These are phyloP conservation scores for Sporothrix mexicana DNA, from an alignment of 2,329 filamentous ascomycete genomes.

Conservation along the genomic window DNA sequence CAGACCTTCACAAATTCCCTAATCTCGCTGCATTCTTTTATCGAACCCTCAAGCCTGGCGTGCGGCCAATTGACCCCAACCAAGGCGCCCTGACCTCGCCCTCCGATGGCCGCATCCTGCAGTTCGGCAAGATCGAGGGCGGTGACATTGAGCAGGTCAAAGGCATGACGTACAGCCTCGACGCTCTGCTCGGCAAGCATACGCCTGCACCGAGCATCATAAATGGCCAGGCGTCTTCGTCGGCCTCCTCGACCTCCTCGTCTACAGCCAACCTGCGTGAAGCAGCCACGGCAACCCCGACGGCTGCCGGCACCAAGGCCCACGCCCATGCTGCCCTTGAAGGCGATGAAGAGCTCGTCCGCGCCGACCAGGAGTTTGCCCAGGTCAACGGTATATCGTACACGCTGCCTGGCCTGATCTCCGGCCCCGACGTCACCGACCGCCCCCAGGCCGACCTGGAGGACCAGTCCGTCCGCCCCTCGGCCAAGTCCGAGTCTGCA, in stretches of 20 bases:
- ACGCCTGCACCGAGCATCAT: slow-evolving; percentile 62
- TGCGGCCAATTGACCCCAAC: slow-evolving; percentile 81
- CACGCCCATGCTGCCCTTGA: slow-evolving; percentile 39
- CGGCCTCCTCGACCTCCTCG: slow-evolving; percentile 1
- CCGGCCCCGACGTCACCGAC: slow-evolving; percentile 63
- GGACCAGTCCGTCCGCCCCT: slow-evolving; percentile 75
- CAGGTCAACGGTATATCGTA: slow-evolving; percentile 93
- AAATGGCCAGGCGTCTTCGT: slow-evolving; percentile 35
- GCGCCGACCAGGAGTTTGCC: slow-evolving; percentile 89
- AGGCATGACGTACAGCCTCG: slow-evolving; percentile 95
- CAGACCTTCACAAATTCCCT: slow-evolving; percentile 85
- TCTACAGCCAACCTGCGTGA: slow-evolving; percentile 2
- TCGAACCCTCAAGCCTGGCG: slow-evolving; percentile 87
- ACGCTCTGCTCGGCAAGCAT: slow-evolving; percentile 81
- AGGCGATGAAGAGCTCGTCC: slow-evolving; percentile 69
- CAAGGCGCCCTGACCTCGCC: slow-evolving; percentile 82
- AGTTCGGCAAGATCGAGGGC: slow-evolving; percentile 89
- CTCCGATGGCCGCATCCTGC: slow-evolving; percentile 86
- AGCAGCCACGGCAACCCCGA: not conserved
- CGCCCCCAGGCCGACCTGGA: slow-evolving; percentile 58
- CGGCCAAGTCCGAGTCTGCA: slow-evolving; percentile 76
- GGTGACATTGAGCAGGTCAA: slow-evolving; percentile 98
- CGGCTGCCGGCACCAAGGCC: not conserved
- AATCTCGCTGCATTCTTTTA: slow-evolving; percentile 98
- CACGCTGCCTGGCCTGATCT: slow-evolving; percentile 84